Evolutionary conservation across 139 green algal genomes (phyloP).

Genomic region (Chloropicon primus): DNA sequence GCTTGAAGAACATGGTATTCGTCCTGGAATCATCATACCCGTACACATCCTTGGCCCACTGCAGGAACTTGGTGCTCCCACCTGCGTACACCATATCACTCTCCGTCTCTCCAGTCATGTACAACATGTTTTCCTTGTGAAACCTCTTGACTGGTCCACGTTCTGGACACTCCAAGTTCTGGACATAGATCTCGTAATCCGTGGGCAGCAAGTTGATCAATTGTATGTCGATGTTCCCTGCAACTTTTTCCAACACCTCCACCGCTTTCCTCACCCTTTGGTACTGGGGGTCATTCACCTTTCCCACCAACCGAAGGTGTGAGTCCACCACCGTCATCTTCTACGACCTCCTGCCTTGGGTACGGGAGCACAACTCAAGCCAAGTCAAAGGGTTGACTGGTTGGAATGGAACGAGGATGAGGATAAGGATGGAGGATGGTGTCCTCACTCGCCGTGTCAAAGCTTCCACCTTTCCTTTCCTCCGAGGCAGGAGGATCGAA

Average conservation of each 20-base stretch:
- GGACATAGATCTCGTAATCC: not conserved
- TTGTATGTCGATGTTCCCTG: not conserved
- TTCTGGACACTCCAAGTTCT: not conserved
- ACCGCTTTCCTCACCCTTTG: not conserved
- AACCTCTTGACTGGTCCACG: not conserved
- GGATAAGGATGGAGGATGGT: too few species aligned
- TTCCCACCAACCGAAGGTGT: not conserved
- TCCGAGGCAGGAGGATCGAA: too few species aligned
- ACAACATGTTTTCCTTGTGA: not conserved
- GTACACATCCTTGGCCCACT: not conserved
- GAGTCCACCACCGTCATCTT: not conserved
- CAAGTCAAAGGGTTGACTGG: too few species aligned
- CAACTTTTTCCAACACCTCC: not conserved
- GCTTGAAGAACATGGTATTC: not conserved
- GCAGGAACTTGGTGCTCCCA: not conserved
- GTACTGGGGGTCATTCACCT: not conserved
- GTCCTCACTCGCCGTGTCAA: too few species aligned
- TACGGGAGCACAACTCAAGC: too few species aligned
- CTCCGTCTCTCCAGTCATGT: not conserved
- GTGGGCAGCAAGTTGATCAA: not conserved
- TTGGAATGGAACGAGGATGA: too few species aligned
- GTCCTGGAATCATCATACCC: not conserved
- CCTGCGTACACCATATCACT: not conserved
- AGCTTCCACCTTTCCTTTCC: too few species aligned
- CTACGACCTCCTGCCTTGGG: not conserved